Conservation (phyloP, 1,284 basidiomycete genomes). For the Ganoderma leucocontextum region DNA sequence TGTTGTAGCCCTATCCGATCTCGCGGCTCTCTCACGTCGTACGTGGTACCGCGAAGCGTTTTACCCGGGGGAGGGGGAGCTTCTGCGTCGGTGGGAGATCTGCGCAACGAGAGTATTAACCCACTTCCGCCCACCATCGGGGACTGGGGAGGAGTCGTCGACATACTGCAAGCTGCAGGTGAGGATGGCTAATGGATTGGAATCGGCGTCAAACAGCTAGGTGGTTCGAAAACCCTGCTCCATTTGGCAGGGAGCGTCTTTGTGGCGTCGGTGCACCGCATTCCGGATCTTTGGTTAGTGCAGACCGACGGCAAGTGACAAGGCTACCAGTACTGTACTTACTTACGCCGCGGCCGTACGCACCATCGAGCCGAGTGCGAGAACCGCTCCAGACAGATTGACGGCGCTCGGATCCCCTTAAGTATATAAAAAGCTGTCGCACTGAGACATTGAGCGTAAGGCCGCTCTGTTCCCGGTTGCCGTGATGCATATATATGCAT, state of each 20-base stretch:
- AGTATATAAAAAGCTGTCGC: too few species aligned
- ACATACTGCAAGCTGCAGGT: not conserved
- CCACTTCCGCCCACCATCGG: not conserved
- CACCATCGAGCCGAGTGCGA: not conserved
- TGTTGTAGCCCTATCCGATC: constrained; percentile 22
- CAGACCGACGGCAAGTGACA: too few species aligned
- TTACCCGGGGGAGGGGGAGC: not conserved
- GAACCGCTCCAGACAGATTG: not conserved
- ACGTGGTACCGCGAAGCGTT: not conserved
- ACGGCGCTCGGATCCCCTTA: too few species aligned
- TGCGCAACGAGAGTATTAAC: not conserved
- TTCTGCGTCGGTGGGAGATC: not conserved
- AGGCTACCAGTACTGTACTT: too few species aligned
- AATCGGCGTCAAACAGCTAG: not conserved
- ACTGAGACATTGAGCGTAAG: too few species aligned
- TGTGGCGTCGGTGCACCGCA: not conserved
- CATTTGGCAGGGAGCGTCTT: not conserved
- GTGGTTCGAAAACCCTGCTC: not conserved
- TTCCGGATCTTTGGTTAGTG: not conserved
- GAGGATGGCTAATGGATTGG: not conserved
- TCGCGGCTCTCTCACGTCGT: constrained; percentile 1
- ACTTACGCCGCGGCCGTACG: too few species aligned
- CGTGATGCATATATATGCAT: too few species aligned
- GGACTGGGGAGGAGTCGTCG: not conserved
- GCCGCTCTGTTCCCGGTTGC: too few species aligned